Base-by-base conservation (phyloP, 441 rosid species). In the Gossypium aridum region DNA sequence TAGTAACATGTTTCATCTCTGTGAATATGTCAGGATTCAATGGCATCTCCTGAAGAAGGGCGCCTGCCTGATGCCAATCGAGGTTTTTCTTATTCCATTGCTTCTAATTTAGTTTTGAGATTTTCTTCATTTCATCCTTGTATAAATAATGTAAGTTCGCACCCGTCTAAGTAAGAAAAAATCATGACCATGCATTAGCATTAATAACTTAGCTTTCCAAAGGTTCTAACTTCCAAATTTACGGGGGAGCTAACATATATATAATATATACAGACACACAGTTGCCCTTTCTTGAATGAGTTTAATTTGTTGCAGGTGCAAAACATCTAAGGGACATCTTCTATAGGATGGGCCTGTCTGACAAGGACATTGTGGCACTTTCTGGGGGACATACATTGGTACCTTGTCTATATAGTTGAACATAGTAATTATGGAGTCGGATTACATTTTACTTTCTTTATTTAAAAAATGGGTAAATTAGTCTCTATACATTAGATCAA, bases 21-120 rank as follows among this genome's bases (percentile, higher is more conserved):
- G 37, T 78, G 65, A 23, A 71, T 68, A 14, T 17, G 22, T 49
- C 82, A 92, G 98, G 98, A 95, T 81, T 87, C 92, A 4, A 2
- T 6, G 47, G 81, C 74, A 72, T 81, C 83, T 4, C 82, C 91
- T 12, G 91, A 85, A 60, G 98, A 90, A 77, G 96, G 93, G 20
- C 95, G 90, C 4, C 97, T 92, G 79, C 99, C 97, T 1, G 90
- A 90, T 83, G 86, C 94, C 2, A 80, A 72, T 39, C 72, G 87
- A 87, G 95, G 97, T 91, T 67, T 16, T 5, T 37, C 66, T 4
- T 39, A 8, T 39, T n/a, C 0, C 53, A 64, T 12, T 64, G 26
- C 12, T 53, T 57, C 13, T 57, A 19, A 19, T 20, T 22, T 22
- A 22, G 5, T 69, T 14, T 68, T 49, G 56, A 47, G 13, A n/a